phyloP scores from a whole-genome alignment of 352 stramenopile species.

The Thraustotheca clavata region DNA sequence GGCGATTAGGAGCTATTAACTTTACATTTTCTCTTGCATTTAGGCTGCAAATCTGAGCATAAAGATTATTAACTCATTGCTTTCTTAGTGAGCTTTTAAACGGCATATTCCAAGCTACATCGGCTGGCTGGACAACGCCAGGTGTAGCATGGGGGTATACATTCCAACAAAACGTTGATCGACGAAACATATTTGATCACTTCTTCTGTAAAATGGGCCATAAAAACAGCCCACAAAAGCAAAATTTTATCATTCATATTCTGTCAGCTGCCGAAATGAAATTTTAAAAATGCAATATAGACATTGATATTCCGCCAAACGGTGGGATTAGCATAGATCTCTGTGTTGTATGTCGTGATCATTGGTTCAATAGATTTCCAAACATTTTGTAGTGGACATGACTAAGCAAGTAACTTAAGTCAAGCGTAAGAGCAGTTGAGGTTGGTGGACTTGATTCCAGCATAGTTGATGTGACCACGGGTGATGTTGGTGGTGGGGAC shows the following conservation, averaged over 20 bases:
- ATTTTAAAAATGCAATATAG: constrained; percentile 26
- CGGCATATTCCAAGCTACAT: constrained; percentile 26
- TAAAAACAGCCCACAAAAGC: constrained; percentile 29
- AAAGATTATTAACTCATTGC: not conserved
- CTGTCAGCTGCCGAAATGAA: constrained; percentile 25
- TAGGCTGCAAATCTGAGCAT: constrained; percentile 2
- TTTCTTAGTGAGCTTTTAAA: constrained; percentile 18
- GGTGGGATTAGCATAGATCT: constrained; percentile 24
- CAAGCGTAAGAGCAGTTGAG: too few relatives aligned
- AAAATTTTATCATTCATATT: constrained; percentile 23
- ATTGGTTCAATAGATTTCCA: constrained; percentile 22
- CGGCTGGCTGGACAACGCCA: constrained; percentile 26
- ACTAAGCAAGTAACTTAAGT: too few relatives aligned
- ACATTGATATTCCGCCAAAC: constrained; percentile 26
- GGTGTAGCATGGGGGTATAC: constrained; percentile 19
- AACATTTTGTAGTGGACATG: too few relatives aligned
- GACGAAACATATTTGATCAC: constrained; percentile 22
- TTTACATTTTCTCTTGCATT: too few relatives aligned
- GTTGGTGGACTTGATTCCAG: too few relatives aligned
- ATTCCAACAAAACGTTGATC: constrained; percentile 26
- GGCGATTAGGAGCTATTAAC: too few relatives aligned
- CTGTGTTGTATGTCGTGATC: not conserved
- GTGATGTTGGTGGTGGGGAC: too few relatives aligned
- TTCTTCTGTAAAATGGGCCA: constrained; percentile 26
- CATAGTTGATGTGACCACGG: too few relatives aligned